Percentiles rank a stretch among this genome's conserved stretches.
phyloP scores from a whole-genome alignment of 148 eudicot genomes.

The Cornus suecica region DNA sequence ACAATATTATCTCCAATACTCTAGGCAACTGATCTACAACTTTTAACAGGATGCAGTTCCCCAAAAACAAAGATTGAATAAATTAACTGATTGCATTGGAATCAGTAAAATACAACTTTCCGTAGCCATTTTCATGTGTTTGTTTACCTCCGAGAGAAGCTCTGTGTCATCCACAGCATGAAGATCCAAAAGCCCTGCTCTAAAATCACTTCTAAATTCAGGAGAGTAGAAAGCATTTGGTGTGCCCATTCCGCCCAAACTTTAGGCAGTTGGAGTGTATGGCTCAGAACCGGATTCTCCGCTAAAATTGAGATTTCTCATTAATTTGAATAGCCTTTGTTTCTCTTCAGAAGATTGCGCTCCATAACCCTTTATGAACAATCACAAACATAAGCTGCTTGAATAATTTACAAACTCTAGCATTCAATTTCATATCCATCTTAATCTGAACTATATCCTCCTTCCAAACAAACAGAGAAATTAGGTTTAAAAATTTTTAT shows the following conservation, averaged over 20 bases:
- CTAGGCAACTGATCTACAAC: too few species aligned
- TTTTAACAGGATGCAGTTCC: too few species aligned
- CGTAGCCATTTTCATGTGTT: background rate
- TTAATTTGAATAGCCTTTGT: constrained; percentile 85
- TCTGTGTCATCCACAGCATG: constrained; percentile 99
- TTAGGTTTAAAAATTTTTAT: too few species aligned
- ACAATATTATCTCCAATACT: too few species aligned
- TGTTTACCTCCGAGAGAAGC: constrained; percentile 84
- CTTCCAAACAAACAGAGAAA: too few species aligned
- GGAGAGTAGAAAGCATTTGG: constrained; percentile 70
- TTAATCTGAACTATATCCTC: too few species aligned
- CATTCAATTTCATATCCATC: too few species aligned
- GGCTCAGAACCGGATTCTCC: constrained; percentile 93
- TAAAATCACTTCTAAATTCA: constrained; percentile 94
- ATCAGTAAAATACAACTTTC: background rate
- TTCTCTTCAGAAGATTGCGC: constrained; percentile 97
- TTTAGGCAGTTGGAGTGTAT: constrained; percentile 68
- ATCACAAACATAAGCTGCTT: too few species aligned
- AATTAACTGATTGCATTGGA: too few species aligned
- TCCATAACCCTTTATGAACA: constrained; percentile 77
- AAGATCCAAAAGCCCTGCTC: constrained; percentile 96
- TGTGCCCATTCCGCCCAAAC: constrained; percentile 45
- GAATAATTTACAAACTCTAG: too few species aligned
- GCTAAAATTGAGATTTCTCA: constrained; percentile 91
- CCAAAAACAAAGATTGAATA: too few species aligned